phyloP scores from a whole-genome alignment of 2,329 filamentous ascomycete species.

The Botrytis deweyae region DNA sequence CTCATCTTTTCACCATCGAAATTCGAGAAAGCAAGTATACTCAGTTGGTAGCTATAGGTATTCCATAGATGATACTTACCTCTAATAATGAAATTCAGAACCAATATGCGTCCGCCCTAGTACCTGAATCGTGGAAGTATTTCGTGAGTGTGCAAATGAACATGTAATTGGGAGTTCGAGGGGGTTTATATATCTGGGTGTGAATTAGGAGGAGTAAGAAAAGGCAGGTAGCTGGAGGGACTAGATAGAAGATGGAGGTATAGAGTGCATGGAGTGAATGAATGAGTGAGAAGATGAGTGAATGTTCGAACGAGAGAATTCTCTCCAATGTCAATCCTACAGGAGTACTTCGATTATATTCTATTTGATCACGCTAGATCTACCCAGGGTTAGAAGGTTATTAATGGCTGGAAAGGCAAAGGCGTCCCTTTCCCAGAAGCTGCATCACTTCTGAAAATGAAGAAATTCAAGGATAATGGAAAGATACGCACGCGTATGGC shows the following conservation, averaged over 20 bases:
- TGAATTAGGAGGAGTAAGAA: background rate
- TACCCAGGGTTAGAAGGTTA: background rate
- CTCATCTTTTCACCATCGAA: background rate
- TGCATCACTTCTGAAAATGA: background rate
- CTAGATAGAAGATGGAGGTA: background rate
- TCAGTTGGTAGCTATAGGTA: background rate
- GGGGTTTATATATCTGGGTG: background rate
- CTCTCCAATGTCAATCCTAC: background rate
- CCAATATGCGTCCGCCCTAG: background rate
- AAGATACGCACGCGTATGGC: background rate
- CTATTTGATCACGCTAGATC: background rate
- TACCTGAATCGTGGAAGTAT: background rate
- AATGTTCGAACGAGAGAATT: background rate
- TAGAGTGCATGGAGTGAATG: background rate
- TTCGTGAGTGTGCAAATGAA: fast-evolving
- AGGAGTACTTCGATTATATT: background rate
- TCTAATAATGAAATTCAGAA: background rate
- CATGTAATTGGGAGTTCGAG: background rate
- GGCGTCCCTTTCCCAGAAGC: too few relatives aligned
- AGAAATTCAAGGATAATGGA: background rate
- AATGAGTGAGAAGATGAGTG: background rate
- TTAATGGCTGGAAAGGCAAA: background rate
- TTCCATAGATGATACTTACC: background rate
- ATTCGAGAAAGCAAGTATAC: background rate
- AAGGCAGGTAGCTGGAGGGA: too few relatives aligned